Evolutionary conservation across 1,284 basidiomycete genomes (phyloP).

Genomic region (Sporisorium sorghi): DNA sequence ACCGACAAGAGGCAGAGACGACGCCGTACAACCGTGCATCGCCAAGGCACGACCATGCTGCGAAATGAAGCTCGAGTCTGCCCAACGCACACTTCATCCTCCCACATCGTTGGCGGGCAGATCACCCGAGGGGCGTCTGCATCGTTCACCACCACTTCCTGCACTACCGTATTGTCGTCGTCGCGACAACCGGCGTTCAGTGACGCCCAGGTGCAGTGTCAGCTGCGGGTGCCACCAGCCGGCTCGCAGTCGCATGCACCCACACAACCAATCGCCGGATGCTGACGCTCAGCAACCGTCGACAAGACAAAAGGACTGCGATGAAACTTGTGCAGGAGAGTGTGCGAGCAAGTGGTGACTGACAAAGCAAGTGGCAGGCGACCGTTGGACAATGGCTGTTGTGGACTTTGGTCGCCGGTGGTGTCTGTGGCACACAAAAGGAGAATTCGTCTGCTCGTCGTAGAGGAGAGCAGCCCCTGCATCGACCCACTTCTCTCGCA

Average conservation of each 20-base stretch:
- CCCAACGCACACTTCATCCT: background rate
- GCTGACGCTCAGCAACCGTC: background rate
- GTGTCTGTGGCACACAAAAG: background rate
- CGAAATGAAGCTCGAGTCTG: background rate
- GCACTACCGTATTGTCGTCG: too few relatives aligned
- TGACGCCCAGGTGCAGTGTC: background rate
- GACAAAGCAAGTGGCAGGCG: background rate
- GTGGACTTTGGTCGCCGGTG: background rate
- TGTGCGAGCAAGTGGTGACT: background rate
- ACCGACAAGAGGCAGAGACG: too few relatives aligned
- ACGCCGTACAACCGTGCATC: background rate
- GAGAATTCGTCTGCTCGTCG: background rate
- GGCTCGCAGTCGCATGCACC: too few relatives aligned
- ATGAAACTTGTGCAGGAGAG: too few relatives aligned
- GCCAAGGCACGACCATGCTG: background rate
- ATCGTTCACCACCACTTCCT: too few relatives aligned
- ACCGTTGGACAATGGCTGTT: background rate
- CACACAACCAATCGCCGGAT: background rate
- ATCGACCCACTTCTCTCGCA: background rate
- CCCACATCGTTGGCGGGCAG: background rate
- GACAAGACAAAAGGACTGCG: background rate
- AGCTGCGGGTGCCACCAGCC: background rate
- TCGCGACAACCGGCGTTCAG: slow-evolving; percentile 4
- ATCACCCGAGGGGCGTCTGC: background rate
- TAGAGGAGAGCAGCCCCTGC: background rate